These are phyloP conservation scores for Mucor ambiguus DNA, from an alignment of 371 early-diverging fungal genomes.

Conservation along the genomic window DNA sequence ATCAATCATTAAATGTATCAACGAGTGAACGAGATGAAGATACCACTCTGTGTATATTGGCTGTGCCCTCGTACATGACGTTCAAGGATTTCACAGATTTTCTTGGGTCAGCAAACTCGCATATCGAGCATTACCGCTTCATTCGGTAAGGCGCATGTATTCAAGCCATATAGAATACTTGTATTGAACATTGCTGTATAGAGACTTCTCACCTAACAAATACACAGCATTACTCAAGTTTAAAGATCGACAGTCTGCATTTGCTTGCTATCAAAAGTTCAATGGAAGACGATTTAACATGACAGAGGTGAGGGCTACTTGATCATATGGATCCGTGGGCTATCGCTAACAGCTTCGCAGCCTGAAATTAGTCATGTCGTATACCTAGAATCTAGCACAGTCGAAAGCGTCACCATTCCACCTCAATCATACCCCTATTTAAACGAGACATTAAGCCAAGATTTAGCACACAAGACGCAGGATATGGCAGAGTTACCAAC, in stretches of 20 bases:
- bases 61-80: constrained; percentile 87
- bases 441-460: constrained; percentile 39
- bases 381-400: constrained; percentile 65
- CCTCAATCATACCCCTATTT: constrained; percentile 63
- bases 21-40: constrained; percentile 30
- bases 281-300: constrained; percentile 84
- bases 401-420: constrained; percentile 56
- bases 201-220: constrained; percentile 80
- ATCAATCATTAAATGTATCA: constrained; percentile 17
- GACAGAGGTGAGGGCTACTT: constrained; percentile 57
- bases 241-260: constrained; percentile 55
- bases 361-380: constrained; percentile 80
- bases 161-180: no score
- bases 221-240: constrained; percentile 87
- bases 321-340: neutral
- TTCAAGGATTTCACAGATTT: constrained; percentile 84
- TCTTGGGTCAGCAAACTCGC: constrained; percentile 63
- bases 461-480: constrained; percentile 6
- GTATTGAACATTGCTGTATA: constrained; percentile 11
- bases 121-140: constrained; percentile 69
- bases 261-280: constrained; percentile 71
- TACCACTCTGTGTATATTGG: constrained; percentile 71
- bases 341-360: constrained; percentile 24
- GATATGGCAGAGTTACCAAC: constrained; percentile 75
- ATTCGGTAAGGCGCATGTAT: constrained; percentile 48